Base-by-base conservation (phyloP, 805 yeast genomes). In the Starmerella geochares region DNA sequence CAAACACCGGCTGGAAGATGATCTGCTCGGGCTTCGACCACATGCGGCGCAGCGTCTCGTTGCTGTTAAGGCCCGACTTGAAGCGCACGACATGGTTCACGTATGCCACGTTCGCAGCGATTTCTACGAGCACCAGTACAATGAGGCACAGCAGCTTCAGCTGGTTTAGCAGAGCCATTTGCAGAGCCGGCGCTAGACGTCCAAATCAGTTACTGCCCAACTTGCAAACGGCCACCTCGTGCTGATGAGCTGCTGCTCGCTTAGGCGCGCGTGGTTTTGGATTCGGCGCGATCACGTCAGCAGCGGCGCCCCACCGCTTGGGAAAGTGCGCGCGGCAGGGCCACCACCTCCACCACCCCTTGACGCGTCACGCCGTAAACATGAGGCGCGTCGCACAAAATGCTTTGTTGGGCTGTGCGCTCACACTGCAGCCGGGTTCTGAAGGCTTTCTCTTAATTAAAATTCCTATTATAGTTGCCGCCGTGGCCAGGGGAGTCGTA, bases 21-120 rank as follows among this genome's bases (percentile, higher is more conserved):
- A 56, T 50, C 28, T 49, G 54, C 24, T 56, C 58, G 23, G 60
- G 48, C 27, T 56, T 54, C 17, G 63, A 51, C 63, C 63, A 60
- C 54, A 56, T 41, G 13, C 62, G 53, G 23, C 63, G 47, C 46
- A 60, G 51, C 14, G 52, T 51, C 19, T 58, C 62, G 31, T 56
- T 60, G 49, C 37, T 46, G 38, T 58, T 53, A 28, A 60, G 49
- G 23, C 63, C 63, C n/a, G 55, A 48, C 32, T 50, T 46, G 51
- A 56, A 56, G 14, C 61, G 53, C 16, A 60, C 62, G 4, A 59
- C 42, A 31, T 54, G 49, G 51, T 60, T 58, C 28, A 55, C 59
- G 25, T 50, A 47, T 25, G 58, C 55, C 9, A 60, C 57, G 17
- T 46, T 38, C 19, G 49, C 48, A 1, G 61, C 63, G n/a, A 49